A percentile compares a stretch with the other conserved stretches of the same genome.
phyloP scores from a whole-genome alignment of 2,329 filamentous ascomycete species.

The Trichoderma simmonsii region DNA sequence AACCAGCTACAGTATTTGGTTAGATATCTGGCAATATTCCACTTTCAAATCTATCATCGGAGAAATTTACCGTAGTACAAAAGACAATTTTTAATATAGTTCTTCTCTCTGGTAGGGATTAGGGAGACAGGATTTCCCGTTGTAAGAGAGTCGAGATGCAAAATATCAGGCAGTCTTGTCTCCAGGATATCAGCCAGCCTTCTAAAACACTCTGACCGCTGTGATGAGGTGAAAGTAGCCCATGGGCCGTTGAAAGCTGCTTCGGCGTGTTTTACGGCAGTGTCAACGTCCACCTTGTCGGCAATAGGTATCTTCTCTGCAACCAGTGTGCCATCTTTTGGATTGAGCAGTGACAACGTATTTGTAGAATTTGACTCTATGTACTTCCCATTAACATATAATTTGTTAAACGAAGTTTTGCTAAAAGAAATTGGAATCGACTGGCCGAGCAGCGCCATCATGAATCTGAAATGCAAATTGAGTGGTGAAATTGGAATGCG shows the following conservation, averaged over 20 bases:
- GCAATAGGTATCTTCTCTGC: conserved; percentile 5
- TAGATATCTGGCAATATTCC: neutral
- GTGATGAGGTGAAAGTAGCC: neutral
- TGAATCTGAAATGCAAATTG: neutral
- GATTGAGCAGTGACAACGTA: neutral
- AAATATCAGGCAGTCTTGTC: neutral
- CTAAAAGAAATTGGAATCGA: neutral
- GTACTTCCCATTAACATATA: neutral
- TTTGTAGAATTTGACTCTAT: neutral
- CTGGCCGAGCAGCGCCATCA: neutral
- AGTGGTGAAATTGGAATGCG: neutral
- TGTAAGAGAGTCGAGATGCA: neutral
- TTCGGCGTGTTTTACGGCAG: neutral
- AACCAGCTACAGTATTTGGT: neutral
- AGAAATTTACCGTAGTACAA: neutral
- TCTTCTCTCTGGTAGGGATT: conserved; percentile 1
- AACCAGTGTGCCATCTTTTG: neutral
- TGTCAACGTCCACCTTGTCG: neutral
- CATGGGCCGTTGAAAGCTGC: conserved; percentile 1
- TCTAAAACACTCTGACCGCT: neutral
- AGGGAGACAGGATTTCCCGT: neutral
- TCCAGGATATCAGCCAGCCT: neutral
- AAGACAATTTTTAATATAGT: conserved; percentile 2
- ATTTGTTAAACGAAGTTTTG: neutral
- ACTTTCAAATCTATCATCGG: accelerated